These are phyloP conservation scores for Aegilops sharonensis DNA, from an alignment of 176 grass and related monocot genomes.

Conservation along the genomic window DNA sequence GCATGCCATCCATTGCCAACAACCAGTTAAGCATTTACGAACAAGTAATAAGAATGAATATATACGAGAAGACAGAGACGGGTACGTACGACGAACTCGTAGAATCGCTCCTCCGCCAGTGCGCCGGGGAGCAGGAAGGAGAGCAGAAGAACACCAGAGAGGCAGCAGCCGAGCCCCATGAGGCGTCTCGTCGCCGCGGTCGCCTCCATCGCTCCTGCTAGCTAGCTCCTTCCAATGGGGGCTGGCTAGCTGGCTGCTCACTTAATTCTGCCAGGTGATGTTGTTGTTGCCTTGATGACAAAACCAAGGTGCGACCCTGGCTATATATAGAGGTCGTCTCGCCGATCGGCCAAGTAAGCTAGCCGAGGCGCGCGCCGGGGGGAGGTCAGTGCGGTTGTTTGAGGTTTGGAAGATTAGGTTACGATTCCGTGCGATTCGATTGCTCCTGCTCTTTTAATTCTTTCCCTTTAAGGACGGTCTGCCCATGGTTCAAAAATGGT, in stretches of 20 bases:
- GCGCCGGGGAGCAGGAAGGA: conserved; percentile 27
- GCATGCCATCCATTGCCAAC: background rate
- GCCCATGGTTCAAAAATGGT: background rate
- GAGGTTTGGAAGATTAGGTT: conserved; percentile 83
- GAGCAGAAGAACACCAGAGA: conserved; percentile 37
- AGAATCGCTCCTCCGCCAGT: conserved; percentile 69
- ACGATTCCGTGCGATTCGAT: conserved; percentile 16
- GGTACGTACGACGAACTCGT: conserved; percentile 70
- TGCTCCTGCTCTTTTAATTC: background rate
- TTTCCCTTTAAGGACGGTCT: conserved; percentile 25
- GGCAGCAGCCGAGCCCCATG: conserved; percentile 23
- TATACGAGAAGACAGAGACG: background rate
- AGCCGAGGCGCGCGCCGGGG: background rate
- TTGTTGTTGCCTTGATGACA: conserved; percentile 25
- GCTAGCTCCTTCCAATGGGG: background rate
- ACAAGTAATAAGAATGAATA: too few species aligned
- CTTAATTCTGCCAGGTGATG: background rate
- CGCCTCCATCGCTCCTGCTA: conserved; percentile 11
- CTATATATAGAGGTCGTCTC: conserved; percentile 16
- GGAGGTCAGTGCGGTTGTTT: conserved; percentile 47
- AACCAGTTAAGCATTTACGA: background rate
- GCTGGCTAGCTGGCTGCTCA: background rate
- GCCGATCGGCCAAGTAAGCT: background rate
- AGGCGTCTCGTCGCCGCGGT: background rate
- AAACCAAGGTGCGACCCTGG: background rate